Evolutionary conservation across 352 stramenopile genomes (phyloP).

Genomic region (Globisporangium spiculum): DNA sequence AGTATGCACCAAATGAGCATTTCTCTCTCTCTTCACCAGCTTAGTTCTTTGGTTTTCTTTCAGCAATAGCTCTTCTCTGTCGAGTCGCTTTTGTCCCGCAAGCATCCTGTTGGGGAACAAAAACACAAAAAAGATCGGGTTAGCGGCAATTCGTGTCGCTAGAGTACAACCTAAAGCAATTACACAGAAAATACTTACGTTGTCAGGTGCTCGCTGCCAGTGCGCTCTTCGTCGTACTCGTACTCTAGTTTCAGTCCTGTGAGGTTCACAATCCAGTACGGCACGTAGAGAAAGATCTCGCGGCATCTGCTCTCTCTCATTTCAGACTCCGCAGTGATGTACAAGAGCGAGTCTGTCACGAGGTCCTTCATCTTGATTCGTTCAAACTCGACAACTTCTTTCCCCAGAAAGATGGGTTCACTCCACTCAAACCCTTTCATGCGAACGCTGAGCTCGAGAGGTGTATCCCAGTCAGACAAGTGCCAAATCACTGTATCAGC

Average conservation of each 20-base stretch:
- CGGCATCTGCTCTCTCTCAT: constrained; percentile 50
- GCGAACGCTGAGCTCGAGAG: constrained; percentile 70
- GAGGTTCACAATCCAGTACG: constrained; percentile 89
- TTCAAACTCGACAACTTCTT: constrained; percentile 49
- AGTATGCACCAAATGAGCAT: constrained; percentile 59
- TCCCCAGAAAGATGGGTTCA: constrained; percentile 53
- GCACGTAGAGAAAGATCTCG: constrained; percentile 81
- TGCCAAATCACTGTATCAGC: constrained; percentile 83
- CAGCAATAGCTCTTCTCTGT: constrained; percentile 73
- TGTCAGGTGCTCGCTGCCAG: constrained; percentile 61
- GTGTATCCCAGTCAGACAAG: constrained; percentile 74
- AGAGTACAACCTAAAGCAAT: not conserved
- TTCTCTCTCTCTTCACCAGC: constrained; percentile 31
- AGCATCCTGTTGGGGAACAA: constrained; percentile 33
- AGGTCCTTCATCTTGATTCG: constrained; percentile 80
- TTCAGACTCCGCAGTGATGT: constrained; percentile 64
- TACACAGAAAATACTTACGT: constrained; percentile 32
- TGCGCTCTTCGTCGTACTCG: constrained; percentile 76
- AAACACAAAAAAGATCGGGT: constrained; percentile 8
- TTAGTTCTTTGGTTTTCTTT: constrained; percentile 58
- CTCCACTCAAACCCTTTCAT: constrained; percentile 89
- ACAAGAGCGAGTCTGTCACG: constrained; percentile 68
- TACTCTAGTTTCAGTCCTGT: constrained; percentile 83
- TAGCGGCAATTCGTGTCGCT: not conserved
- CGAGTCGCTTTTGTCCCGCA: constrained; percentile 70